Percentiles rank a stretch among this genome's conserved stretches.
Conservation (phyloP, 2,329 filamentous ascomycete species). For the Nothophoma quercina region DNA sequence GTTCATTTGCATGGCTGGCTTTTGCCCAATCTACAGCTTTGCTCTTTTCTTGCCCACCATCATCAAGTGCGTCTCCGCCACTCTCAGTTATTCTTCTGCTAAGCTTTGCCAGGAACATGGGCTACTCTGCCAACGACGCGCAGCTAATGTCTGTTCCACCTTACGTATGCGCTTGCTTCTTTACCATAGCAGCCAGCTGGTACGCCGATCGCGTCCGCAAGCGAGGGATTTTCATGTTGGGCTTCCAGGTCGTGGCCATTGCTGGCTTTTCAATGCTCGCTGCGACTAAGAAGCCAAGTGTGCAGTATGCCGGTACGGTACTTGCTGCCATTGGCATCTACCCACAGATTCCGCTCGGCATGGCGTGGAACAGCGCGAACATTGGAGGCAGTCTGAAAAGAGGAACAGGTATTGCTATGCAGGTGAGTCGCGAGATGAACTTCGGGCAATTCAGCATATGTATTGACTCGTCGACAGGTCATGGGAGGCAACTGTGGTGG, state of each 20-base stretch:
- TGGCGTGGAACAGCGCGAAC: conserved; percentile 67
- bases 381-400: conserved; percentile 64
- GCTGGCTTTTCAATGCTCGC: conserved; percentile 49
- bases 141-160: conserved; percentile 61
- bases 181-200: conserved; percentile 43
- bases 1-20: conserved; percentile 51
- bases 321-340: conserved; percentile 57
- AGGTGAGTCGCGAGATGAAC: too few relatives aligned
- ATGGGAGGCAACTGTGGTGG: conserved; percentile 73
- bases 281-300: conserved; percentile 32
- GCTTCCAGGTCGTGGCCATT: conserved; percentile 62
- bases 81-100: conserved; percentile 58
- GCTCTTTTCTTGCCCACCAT: conserved; percentile 64
- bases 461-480: conserved; percentile 35
- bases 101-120: conserved; percentile 62
- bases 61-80: conserved; percentile 51
- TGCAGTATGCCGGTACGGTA: conserved; percentile 46
- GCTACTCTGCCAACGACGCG: conserved; percentile 60
- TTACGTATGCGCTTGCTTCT: conserved; percentile 59
- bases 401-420: conserved; percentile 64
- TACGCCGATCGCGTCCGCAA: conserved; percentile 39
- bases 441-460: not conserved
- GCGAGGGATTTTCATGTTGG: conserved; percentile 42
- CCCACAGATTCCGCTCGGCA: conserved; percentile 63
- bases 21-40: conserved; percentile 55